Evolutionary conservation across 108 stramenopile genomes (phyloP).

Genomic region (Nitzschia putrida): DNA sequence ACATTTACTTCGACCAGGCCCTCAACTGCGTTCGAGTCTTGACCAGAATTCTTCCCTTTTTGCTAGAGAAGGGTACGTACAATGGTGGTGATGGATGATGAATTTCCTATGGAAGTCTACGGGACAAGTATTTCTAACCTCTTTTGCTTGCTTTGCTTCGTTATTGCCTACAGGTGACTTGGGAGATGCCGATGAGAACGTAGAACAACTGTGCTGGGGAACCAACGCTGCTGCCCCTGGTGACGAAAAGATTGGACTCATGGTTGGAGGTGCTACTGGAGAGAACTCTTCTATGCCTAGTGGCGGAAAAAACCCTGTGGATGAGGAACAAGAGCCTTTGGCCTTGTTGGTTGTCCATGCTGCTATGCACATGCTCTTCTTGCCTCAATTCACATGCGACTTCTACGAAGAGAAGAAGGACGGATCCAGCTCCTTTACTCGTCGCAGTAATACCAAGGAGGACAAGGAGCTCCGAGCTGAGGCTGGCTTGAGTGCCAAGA

Average conservation of each 20-base stretch:
- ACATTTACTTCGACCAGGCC: constrained; percentile 92
- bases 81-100: too few relatives aligned
- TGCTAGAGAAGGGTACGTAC: constrained; percentile 80
- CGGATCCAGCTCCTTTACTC: neutral
- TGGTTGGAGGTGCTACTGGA: constrained; percentile 36
- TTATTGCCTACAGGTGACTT: constrained; percentile 58
- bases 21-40: constrained; percentile 91
- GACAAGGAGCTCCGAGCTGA: constrained; percentile 61
- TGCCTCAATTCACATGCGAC: constrained; percentile 92
- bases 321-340: constrained; percentile 85
- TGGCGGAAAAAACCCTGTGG: constrained; percentile 14
- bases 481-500: constrained; percentile 57
- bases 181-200: constrained; percentile 74
- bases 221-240: constrained; percentile 39
- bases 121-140: constrained; percentile 12
- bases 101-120: too few relatives aligned
- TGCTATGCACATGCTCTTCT: constrained; percentile 92
- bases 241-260: constrained; percentile 60
- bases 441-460: constrained; percentile 42
- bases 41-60: constrained; percentile 89
- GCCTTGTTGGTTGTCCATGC: constrained; percentile 90
- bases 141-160: neutral
- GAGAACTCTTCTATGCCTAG: constrained; percentile 14
- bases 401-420: constrained; percentile 76
- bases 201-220: constrained; percentile 85